Base-by-base conservation (phyloP, 257 asterid genomes). In the Fraxinus cuspidata region DNA sequence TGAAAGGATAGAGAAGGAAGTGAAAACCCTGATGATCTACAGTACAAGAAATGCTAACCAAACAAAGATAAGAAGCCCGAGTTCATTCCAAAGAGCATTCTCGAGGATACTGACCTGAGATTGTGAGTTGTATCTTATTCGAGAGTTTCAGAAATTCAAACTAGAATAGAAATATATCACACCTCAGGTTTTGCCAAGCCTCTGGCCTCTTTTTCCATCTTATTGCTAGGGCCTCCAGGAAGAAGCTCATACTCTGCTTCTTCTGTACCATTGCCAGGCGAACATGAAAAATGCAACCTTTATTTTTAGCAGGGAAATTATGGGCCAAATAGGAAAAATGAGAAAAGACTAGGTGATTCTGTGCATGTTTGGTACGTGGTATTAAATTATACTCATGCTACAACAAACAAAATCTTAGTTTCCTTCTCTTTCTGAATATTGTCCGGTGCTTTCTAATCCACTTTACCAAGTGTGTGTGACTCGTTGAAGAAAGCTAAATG, bases 81-180 rank as follows among this genome's bases (percentile, higher is more conserved):
- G 81, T 78, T 95, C 98, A 87, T 89, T 95, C 99, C 99, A 95
- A 77, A 87, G 80, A 60, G 92, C 98, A 80, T 95, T 95, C 82
- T 93, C 91, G 66, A 95, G 58, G 71, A 95, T 73, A 72, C 96
- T 74, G 37, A 90, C 94, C 99, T 95, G 91, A 73, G 78, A 81
- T 29, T 47, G 78, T 25, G 53, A 81, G 56, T 77, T 18, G 66
- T 71, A 75, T 78, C 67, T 78, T 71, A 70, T 56, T 35, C 32
- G n/a, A 69, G 47, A 37, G 74, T 9, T 65, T 53, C 68, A 32
- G 19, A 82, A 76, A 71, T 49, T 70, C 35, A 34, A 64, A 47
- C 60, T 10, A 69, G 70, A 73, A 65, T 77, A 25, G 70, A 16
- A 34, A 27, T 10, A 31, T 73, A 68, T 74, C 87, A 83, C 84